Conservation (phyloP, 1,284 basidiomycete species). For the Heterobasidion parviporum region DNA sequence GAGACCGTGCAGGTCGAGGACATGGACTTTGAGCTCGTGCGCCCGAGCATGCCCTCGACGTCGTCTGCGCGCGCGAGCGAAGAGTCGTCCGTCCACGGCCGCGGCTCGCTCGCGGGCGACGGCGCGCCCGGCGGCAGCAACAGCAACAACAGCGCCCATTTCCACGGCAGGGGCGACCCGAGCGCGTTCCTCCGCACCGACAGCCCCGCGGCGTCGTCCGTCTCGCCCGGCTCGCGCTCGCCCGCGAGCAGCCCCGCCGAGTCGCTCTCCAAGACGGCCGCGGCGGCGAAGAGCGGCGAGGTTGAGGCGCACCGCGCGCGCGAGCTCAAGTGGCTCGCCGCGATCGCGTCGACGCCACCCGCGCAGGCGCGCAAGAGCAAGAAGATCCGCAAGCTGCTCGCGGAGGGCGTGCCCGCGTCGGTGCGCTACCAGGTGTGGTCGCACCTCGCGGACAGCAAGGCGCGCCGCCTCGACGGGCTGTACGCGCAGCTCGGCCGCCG, state of each 20-base stretch:
- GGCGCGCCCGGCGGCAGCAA: background rate
- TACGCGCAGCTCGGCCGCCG: slow-evolving; percentile 60
- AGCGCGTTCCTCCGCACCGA: slow-evolving; percentile 29
- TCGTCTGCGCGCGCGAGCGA: slow-evolving; percentile 41
- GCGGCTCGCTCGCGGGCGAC: slow-evolving; percentile 23
- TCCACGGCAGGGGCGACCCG: slow-evolving; percentile 8
- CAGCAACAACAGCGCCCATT: background rate
- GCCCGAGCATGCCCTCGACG: slow-evolving; percentile 41
- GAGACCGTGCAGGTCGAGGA: slow-evolving; percentile 64
- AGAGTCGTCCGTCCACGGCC: slow-evolving; percentile 35
- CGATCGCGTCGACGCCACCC: slow-evolving; percentile 56
- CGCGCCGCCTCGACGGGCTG: slow-evolving; percentile 59
- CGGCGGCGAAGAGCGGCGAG: slow-evolving; percentile 14
- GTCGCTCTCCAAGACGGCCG: background rate
- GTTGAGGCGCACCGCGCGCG: slow-evolving; percentile 66
- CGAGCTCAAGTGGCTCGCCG: slow-evolving; percentile 67
- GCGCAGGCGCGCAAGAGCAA: slow-evolving; percentile 71
- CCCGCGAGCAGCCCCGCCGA: slow-evolving; percentile 5
- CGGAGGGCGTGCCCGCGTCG: slow-evolving; percentile 79
- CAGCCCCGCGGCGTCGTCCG: slow-evolving; percentile 43
- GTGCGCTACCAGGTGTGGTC: slow-evolving; percentile 84
- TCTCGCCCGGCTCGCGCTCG: slow-evolving; percentile 13
- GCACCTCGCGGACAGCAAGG: slow-evolving; percentile 69
- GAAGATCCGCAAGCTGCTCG: slow-evolving; percentile 74
- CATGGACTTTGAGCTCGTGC: slow-evolving; percentile 72